These are phyloP conservation scores for Acorus gramineus DNA, from an alignment of 106 monocot species.

Conservation along the genomic window DNA sequence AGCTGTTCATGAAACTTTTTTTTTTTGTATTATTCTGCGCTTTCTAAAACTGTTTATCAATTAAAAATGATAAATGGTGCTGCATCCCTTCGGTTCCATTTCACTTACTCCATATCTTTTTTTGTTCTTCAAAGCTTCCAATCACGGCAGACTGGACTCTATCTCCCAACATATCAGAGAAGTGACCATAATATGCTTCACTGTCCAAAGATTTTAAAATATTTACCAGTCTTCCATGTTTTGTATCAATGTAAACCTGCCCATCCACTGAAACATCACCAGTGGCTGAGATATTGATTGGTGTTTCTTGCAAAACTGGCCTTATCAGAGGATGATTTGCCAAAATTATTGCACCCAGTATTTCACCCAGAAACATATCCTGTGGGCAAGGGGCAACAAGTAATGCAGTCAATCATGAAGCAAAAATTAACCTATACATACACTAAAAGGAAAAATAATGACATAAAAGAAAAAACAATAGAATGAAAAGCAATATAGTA, in stretches of 20 bases:
- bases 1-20: too few species aligned
- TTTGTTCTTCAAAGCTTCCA: constrained; percentile 69
- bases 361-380: constrained; percentile 86
- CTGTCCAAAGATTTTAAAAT: constrained; percentile 31
- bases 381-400: constrained; percentile 25
- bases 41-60: too few species aligned
- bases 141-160: constrained; percentile 51
- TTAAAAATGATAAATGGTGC: constrained; percentile 7
- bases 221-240: constrained; percentile 31
- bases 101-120: constrained; percentile 32
- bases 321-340: constrained; percentile 26
- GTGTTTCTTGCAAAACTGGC: constrained; percentile 10
- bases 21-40: too few species aligned
- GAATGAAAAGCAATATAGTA: neutral
- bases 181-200: constrained; percentile 38
- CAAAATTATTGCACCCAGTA: constrained; percentile 63
- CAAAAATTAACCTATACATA: neutral
- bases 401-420: neutral
- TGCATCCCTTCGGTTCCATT: neutral
- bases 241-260: constrained; percentile 12
- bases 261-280: constrained; percentile 32
- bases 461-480: neutral
- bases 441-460: neutral
- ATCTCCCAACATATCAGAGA: constrained; percentile 32
- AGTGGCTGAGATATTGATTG: constrained; percentile 14